Percentiles rank a stretch among this genome's conserved stretches.
Evolutionary conservation across 1,284 basidiomycete species (phyloP).

Genomic region (Irpex rosettiformis): DNA sequence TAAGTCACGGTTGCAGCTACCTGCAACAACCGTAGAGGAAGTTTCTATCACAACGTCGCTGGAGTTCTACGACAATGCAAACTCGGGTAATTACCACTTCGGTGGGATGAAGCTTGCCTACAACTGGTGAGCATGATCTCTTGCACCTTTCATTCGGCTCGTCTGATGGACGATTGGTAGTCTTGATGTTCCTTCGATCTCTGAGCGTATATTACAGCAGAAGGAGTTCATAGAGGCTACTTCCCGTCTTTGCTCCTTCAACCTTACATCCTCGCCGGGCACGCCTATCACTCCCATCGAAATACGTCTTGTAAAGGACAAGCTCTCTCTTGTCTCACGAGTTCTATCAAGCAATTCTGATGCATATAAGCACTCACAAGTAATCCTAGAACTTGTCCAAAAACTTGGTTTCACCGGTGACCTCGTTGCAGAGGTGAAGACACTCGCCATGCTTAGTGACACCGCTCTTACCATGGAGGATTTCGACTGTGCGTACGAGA

Average conservation of each 20-base stretch:
- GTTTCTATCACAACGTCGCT: slow-evolving; percentile 78
- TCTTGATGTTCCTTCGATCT: slow-evolving; percentile 66
- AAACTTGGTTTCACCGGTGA: slow-evolving; percentile 83
- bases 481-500: slow-evolving; percentile 69
- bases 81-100: slow-evolving; percentile 84
- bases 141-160: slow-evolving; percentile 8
- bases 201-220: slow-evolving; percentile 64
- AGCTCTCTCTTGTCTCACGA: slow-evolving; percentile 76
- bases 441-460: slow-evolving; percentile 85
- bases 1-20: slow-evolving; percentile 49
- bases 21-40: slow-evolving; percentile 58
- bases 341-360: slow-evolving; percentile 80
- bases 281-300: slow-evolving; percentile 84
- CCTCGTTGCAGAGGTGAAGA: slow-evolving; percentile 70
- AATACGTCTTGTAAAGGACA: slow-evolving; percentile 85
- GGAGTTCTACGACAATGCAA: slow-evolving; percentile 93
- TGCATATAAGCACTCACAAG: slow-evolving; percentile 85
- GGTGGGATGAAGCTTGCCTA: slow-evolving; percentile 96
- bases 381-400: slow-evolving; percentile 83
- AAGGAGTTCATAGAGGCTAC: slow-evolving; percentile 95
- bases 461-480: slow-evolving; percentile 80
- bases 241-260: slow-evolving; percentile 79
- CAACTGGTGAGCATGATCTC: slow-evolving; percentile 67
- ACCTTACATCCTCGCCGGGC: slow-evolving; percentile 70
- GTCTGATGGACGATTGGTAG: slow-evolving; percentile 40